These are phyloP conservation scores for Penicillium atrosanguineum DNA, from an alignment of 495 filamentous ascomycete species.

Conservation along the genomic window DNA sequence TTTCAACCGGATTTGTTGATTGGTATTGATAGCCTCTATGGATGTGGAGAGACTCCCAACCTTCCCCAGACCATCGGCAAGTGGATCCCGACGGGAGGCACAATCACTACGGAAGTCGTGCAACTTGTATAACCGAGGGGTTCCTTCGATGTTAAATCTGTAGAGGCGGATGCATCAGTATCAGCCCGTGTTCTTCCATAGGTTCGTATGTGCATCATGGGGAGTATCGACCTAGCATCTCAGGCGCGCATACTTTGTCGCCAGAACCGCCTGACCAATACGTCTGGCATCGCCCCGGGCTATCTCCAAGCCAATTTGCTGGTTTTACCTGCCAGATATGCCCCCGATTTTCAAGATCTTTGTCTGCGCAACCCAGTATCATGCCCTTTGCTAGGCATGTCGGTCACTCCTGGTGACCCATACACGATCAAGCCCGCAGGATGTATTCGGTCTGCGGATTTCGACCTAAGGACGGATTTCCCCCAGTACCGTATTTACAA, in stretches of 20 bases:
- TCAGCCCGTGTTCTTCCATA: not conserved
- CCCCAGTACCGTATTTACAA: conserved; percentile 53
- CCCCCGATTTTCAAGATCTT: conserved; percentile 49
- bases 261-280: conserved; percentile 37
- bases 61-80: conserved; percentile 22
- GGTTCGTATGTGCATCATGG: conserved; percentile 1
- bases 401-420: conserved; percentile 15
- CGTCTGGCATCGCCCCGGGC: conserved; percentile 48
- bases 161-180: not conserved
- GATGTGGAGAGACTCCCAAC: conserved; percentile 7
- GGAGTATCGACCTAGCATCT: conserved; percentile 22
- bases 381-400: conserved; percentile 51
- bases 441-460: conserved; percentile 29
- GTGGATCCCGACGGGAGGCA: conserved; percentile 21
- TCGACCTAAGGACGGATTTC: conserved; percentile 53
- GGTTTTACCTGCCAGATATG: conserved; percentile 49
- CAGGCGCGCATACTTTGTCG: conserved; percentile 44
- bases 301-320: conserved; percentile 59
- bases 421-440: conserved; percentile 15
- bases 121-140: conserved; percentile 7
- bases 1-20: no score
- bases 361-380: conserved; percentile 57
- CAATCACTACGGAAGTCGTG: not conserved
- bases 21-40: not conserved
- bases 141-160: not conserved